phyloP scores from a whole-genome alignment of 352 stramenopile genomes.

The Globisporangium uncinulatum region DNA sequence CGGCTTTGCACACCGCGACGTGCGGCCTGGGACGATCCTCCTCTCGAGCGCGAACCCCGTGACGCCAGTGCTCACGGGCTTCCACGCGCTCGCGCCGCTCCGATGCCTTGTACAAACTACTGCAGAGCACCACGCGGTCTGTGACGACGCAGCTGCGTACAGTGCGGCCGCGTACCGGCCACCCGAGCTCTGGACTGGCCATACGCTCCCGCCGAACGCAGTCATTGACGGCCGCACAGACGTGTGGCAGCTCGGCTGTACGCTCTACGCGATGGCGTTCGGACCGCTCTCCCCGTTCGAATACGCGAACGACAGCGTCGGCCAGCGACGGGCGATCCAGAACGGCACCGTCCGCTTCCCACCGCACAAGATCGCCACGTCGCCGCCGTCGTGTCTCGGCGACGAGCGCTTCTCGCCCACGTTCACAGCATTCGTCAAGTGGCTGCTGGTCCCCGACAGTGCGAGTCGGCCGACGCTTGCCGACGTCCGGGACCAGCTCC shows the following conservation, averaged over 20 bases:
- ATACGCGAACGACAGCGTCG: conserved; percentile 36
- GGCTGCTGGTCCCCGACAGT: conserved; percentile 63
- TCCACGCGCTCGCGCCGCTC: conserved; percentile 60
- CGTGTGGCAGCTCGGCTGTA: conserved; percentile 89
- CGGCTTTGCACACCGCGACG: conserved; percentile 63
- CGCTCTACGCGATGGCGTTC: conserved; percentile 90
- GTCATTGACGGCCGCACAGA: conserved; percentile 68
- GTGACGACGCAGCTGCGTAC: conserved; percentile 75
- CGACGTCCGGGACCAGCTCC: conserved; percentile 27
- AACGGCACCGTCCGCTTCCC: conserved; percentile 72
- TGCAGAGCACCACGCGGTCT: conserved; percentile 48
- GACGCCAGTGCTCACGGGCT: conserved; percentile 69
- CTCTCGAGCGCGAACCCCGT: conserved; percentile 30
- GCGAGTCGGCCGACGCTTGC: conserved; percentile 54
- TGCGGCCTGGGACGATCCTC: conserved; percentile 77
- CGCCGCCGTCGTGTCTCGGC: not conserved
- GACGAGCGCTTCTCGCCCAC: conserved; percentile 40
- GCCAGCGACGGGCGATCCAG: conserved; percentile 42
- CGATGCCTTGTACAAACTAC: conserved; percentile 17
- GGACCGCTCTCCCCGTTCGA: conserved; percentile 90
- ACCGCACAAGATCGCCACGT: conserved; percentile 5
- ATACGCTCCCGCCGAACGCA: conserved; percentile 12
- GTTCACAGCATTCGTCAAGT: conserved; percentile 57
- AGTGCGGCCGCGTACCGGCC: conserved; percentile 89
- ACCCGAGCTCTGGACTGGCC: conserved; percentile 86